Evolutionary conservation across 73 alveolate species (phyloP).

Genomic region (Diophrys sp.): DNA sequence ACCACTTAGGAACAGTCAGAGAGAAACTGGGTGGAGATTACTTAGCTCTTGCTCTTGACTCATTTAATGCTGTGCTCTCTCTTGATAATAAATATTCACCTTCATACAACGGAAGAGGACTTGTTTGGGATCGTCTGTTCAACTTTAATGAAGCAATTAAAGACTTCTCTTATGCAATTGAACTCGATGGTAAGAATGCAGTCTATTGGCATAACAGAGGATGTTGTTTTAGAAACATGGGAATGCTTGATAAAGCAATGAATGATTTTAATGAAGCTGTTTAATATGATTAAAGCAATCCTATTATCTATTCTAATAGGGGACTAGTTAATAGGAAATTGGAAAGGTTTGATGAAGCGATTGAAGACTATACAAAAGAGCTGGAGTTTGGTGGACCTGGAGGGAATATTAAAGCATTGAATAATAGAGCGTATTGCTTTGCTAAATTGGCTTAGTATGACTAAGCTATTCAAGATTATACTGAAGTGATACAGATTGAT

Average conservation of each 20-base stretch:
- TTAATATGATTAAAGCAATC: conserved; percentile 78
- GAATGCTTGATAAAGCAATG: conserved; percentile 79
- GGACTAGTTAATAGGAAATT: conserved; percentile 89
- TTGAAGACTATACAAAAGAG: conserved; percentile 78
- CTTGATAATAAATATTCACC: conserved; percentile 88
- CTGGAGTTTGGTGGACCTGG: conserved; percentile 26
- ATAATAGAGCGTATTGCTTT: conserved; percentile 87
- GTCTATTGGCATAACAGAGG: conserved; percentile 75
- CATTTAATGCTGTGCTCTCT: conserved; percentile 71
- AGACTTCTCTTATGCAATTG: conserved; percentile 41
- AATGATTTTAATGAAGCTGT: conserved; percentile 78
- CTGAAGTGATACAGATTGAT: conserved; percentile 61
- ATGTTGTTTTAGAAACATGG: conserved; percentile 88
- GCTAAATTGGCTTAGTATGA: conserved; percentile 83
- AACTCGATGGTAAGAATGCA: conserved; percentile 36
- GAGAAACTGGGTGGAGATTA: conserved; percentile 74
- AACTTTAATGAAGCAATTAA: conserved; percentile 64
- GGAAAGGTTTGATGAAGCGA: conserved; percentile 85
- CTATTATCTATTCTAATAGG: conserved; percentile 84
- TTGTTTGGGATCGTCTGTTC: conserved; percentile 81
- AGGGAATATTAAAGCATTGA: conserved; percentile 63
- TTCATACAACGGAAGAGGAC: conserved; percentile 92
- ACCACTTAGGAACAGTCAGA: conserved; percentile 83
- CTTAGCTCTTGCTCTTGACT: conserved; percentile 75
- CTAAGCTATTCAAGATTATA: conserved; percentile 82